A percentile compares a stretch with the other conserved stretches of the same genome.
phyloP scores from a whole-genome alignment of 441 rosid species.

The Melastoma candidum region DNA sequence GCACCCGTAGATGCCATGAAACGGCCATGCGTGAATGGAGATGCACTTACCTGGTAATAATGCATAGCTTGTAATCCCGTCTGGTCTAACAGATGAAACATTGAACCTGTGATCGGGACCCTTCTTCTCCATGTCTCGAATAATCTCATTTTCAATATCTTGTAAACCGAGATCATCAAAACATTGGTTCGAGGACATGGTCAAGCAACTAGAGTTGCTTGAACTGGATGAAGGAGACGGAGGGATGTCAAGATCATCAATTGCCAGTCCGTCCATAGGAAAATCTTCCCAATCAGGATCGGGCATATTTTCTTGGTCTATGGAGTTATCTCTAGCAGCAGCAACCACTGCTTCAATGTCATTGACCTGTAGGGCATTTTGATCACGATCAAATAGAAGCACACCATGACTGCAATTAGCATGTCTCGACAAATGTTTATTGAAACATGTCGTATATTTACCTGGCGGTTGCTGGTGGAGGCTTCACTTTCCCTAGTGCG shows the following conservation, averaged over 20 bases:
- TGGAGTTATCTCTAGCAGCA: conserved; percentile 17
- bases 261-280: conserved; percentile 33
- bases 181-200: conserved; percentile 38
- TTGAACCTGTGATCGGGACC: conserved; percentile 15
- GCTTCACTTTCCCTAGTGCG: conserved; percentile 10
- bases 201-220: conserved; percentile 39
- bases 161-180: conserved; percentile 32
- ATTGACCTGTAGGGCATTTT: background rate
- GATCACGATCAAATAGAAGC: conserved; percentile 10
- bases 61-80: conserved; percentile 21
- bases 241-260: conserved; percentile 31
- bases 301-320: conserved; percentile 12
- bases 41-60: conserved; percentile 28
- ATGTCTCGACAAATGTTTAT: background rate
- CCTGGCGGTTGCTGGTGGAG: conserved; percentile 28
- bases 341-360: background rate
- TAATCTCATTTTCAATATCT: conserved; percentile 27
- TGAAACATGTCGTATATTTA: conserved; percentile 7
- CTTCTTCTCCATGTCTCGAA: conserved; percentile 9
- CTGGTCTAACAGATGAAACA: conserved; percentile 16
- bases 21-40: background rate
- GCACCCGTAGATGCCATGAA: no score
- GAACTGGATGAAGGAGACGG: conserved; percentile 40
- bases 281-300: conserved; percentile 14
- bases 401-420: no score